Conservation (phyloP, 768 basidiomycete genomes). For the Hirschioporus abietinus region DNA sequence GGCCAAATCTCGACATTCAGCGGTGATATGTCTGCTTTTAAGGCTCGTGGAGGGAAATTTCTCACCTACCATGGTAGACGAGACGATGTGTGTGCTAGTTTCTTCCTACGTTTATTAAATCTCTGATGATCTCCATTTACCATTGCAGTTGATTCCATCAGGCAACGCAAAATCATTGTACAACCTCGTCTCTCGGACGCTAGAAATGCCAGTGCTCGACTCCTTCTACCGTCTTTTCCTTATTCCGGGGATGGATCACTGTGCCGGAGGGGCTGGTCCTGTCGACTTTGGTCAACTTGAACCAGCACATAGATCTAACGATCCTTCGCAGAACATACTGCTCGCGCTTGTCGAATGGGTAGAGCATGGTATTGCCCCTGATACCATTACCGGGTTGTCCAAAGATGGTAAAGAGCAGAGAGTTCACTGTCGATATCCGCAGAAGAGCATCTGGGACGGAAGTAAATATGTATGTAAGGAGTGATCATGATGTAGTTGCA, state of each 20-base stretch:
- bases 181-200: constrained; percentile 14
- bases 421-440: constrained; percentile 1
- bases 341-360: constrained; percentile 29
- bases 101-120: neutral
- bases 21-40: constrained; percentile 12
- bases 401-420: neutral
- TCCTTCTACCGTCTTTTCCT: constrained; percentile 29
- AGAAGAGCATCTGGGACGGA: constrained; percentile 4
- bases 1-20: constrained; percentile 7
- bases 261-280: constrained; percentile 22
- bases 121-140: neutral
- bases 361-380: constrained; percentile 25
- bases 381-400: constrained; percentile 14
- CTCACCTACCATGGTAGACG: constrained; percentile 16
- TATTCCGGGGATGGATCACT: constrained; percentile 29
- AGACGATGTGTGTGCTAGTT: neutral
- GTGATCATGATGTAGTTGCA: too few relatives aligned
- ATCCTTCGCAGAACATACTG: constrained; percentile 22
- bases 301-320: constrained; percentile 17
- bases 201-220: constrained; percentile 20
- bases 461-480: neutral
- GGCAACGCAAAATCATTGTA: constrained; percentile 22
- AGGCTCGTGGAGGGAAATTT: constrained; percentile 17
- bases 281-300: constrained; percentile 23
- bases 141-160: neutral